Percentiles rank a stretch among this genome's conserved stretches.
Evolutionary conservation across 192 early-diverging fungal species (phyloP).

Genomic region (Backusella parvicylindrica): DNA sequence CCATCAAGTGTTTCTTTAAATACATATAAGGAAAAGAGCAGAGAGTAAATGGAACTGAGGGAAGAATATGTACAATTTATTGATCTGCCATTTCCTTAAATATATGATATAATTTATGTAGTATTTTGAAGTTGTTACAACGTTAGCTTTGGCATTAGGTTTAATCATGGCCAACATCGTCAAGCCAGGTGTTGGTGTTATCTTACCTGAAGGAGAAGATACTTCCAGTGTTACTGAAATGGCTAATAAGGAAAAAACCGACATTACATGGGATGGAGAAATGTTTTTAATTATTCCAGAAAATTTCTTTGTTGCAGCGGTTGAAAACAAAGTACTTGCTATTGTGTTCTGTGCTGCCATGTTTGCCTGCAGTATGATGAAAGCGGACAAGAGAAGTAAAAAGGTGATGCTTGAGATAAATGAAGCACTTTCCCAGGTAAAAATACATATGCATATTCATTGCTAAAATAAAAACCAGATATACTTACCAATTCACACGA

Average conservation of each 20-base stretch:
- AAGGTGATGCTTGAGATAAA: slow-evolving; percentile 52
- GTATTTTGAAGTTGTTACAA: slow-evolving; percentile 66
- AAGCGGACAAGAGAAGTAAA: slow-evolving; percentile 34
- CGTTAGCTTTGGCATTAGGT: slow-evolving; percentile 62
- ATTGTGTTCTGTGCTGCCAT: slow-evolving; percentile 61
- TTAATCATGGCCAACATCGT: slow-evolving; percentile 55
- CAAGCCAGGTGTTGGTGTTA: slow-evolving; percentile 57
- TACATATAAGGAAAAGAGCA: neutral
- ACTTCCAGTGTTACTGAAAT: neutral
- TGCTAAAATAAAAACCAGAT: neutral
- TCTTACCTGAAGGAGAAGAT: slow-evolving; percentile 14
- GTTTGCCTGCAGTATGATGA: slow-evolving; percentile 56
- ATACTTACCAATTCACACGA: neutral
- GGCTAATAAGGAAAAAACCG: slow-evolving; percentile 10
- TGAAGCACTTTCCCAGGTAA: slow-evolving; percentile 44
- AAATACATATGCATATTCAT: neutral
- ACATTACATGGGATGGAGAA: slow-evolving; percentile 52
- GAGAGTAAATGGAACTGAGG: neutral
- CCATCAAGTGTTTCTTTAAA: neutral
- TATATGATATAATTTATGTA: neutral
- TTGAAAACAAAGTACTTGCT: slow-evolving; percentile 37
- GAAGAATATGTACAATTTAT: neutral
- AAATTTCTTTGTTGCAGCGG: slow-evolving; percentile 52
- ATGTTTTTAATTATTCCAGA: slow-evolving; percentile 56
- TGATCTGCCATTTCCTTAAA: neutral